A percentile compares a stretch with the other conserved stretches of the same genome.
Evolutionary conservation across 2,329 filamentous ascomycete genomes (phyloP).

Genomic region (Tolypocladium endophyticum): DNA sequence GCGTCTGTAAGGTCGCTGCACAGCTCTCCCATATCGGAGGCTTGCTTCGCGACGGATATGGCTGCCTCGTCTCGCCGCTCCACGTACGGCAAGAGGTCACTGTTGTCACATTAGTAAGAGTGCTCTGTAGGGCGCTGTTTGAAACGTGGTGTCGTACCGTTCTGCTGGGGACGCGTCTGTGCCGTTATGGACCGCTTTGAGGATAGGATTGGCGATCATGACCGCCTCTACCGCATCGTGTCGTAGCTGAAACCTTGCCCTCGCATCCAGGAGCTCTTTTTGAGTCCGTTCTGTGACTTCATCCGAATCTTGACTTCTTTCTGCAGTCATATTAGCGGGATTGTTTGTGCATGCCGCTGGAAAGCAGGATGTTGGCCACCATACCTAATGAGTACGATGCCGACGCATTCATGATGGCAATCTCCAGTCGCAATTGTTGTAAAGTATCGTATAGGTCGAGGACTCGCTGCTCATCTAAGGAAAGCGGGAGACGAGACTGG

Average conservation of each 20-base stretch:
- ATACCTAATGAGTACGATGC: slow-evolving; percentile 24
- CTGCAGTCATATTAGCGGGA: slow-evolving; percentile 3
- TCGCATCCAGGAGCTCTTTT: slow-evolving; percentile 57
- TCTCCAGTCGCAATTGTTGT: slow-evolving; percentile 61
- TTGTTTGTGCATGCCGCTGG: no score
- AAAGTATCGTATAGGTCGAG: slow-evolving; percentile 62
- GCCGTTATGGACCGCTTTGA: slow-evolving; percentile 66
- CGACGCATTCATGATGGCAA: slow-evolving; percentile 51
- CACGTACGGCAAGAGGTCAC: slow-evolving; percentile 57
- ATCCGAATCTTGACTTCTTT: slow-evolving; percentile 25
- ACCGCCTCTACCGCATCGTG: slow-evolving; percentile 60
- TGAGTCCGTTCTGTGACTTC: slow-evolving; percentile 49
- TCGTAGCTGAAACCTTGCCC: slow-evolving; percentile 58
- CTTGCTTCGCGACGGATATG: slow-evolving; percentile 49
- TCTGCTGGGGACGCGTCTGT: slow-evolving; percentile 55
- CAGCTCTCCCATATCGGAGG: slow-evolving; percentile 38
- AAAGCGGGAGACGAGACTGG: slow-evolving; percentile 40
- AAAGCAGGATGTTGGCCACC: not conserved
- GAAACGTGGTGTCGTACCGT: slow-evolving; percentile 38
- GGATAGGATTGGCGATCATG: slow-evolving; percentile 61
- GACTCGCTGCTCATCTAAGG: slow-evolving; percentile 53
- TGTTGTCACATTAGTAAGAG: slow-evolving; percentile 18
- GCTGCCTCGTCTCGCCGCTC: slow-evolving; percentile 58
- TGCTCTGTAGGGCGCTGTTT: not conserved
- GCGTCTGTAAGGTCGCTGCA: slow-evolving; percentile 42